These are phyloP conservation scores for Solanum sitiens DNA, from an alignment of 257 asterid genomes.

Conservation along the genomic window DNA sequence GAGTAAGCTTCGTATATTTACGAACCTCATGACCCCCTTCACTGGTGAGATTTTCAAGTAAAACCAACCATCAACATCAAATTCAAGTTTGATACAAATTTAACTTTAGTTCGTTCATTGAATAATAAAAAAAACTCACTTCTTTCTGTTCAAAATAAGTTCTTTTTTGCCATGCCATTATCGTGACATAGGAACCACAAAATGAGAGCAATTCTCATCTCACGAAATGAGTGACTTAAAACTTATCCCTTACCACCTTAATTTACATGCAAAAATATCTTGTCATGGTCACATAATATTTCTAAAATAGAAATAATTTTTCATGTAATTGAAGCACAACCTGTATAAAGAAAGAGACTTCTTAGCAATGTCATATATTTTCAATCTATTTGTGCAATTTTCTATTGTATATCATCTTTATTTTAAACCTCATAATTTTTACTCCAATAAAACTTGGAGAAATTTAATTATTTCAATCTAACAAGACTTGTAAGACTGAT, in stretches of 20 bases:
- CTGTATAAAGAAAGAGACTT: background rate
- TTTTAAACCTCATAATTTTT: background rate
- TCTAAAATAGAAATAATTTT: too few relatives aligned
- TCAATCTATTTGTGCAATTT: background rate
- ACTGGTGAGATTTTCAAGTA: background rate
- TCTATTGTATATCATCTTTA: background rate
- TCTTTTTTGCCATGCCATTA: too few relatives aligned
- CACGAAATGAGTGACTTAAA: too few relatives aligned
- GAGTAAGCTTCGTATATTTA: background rate
- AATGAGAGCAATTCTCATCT: too few relatives aligned
- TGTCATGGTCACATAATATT: background rate
- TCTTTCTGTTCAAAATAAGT: too few relatives aligned
- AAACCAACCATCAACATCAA: background rate
- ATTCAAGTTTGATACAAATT: background rate
- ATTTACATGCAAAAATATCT: background rate
- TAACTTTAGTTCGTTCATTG: background rate
- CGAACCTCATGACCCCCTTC: too few relatives aligned
- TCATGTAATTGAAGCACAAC: background rate
- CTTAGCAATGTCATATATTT: background rate
- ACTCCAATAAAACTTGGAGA: background rate
- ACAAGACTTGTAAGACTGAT: background rate
- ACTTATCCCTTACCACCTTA: background rate
- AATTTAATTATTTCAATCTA: too few relatives aligned
- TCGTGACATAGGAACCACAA: too few relatives aligned
- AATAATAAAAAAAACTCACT: too few relatives aligned